phyloP scores from a whole-genome alignment of 208 protist genomes.

The Acanthamoeba castellanii region DNA sequence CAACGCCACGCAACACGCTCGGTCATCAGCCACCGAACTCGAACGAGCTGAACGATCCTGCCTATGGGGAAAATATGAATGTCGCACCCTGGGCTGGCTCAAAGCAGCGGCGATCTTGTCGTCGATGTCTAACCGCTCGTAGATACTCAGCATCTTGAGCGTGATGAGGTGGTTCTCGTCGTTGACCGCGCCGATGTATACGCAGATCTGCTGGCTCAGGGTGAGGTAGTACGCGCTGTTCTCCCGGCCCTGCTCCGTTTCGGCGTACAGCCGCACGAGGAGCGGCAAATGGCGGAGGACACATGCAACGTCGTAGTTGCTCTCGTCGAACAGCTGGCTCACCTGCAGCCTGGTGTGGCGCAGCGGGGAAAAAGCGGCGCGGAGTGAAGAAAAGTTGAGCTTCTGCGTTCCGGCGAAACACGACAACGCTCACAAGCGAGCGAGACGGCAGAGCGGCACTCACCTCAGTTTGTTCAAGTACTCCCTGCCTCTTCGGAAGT shows the following conservation, averaged over 20 bases:
- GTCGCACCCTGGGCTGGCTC: not conserved
- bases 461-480: conserved; percentile 9
- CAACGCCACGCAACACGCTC: not conserved
- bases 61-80: too few species aligned
- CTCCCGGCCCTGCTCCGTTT: not conserved
- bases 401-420: too few species aligned
- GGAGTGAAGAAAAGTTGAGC: too few species aligned
- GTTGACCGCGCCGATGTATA: not conserved
- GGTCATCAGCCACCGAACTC: not conserved
- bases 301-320: conserved; percentile 38
- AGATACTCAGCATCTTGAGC: not conserved
- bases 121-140: not conserved
- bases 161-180: conserved; percentile 35
- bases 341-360: not conserved
- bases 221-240: conserved; percentile 21
- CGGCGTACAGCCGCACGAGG: not conserved
- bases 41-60: not conserved
- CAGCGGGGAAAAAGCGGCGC: not conserved
- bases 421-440: too few species aligned
- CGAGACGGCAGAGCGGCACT: not conserved
- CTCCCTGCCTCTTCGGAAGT: not conserved
- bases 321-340: conserved; percentile 17
- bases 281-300: not conserved
- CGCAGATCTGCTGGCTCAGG: conserved; percentile 6
- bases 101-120: not conserved